Evolutionary conservation across 495 filamentous ascomycete genomes (phyloP).

Genomic region (Parachaetomium inaequale): DNA sequence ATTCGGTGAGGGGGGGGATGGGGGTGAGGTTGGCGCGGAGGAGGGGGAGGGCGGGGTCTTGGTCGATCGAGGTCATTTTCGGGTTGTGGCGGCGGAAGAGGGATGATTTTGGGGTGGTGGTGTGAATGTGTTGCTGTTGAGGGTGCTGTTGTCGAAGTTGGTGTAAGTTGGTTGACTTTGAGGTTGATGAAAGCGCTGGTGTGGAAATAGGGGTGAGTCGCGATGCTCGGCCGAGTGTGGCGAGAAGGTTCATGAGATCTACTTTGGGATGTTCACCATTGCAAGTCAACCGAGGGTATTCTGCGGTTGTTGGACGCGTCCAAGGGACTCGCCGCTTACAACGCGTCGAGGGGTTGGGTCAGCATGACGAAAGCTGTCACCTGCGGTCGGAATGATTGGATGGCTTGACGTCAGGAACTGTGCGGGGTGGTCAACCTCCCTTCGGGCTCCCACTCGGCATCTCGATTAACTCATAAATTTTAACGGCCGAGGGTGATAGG

Average conservation of each 20-base stretch:
- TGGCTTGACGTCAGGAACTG: conserved; percentile 3
- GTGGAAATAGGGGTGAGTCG: background rate
- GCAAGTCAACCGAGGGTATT: no score
- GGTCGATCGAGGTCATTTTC: conserved; percentile 10
- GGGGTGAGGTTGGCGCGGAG: conserved; percentile 12
- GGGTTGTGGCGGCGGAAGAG: background rate
- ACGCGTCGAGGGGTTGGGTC: background rate
- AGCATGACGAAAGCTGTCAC: background rate
- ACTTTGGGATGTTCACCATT: background rate
- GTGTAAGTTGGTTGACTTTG: background rate
- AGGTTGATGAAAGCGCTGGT: background rate
- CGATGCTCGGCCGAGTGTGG: background rate
- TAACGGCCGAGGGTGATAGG: no score
- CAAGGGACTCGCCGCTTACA: background rate
- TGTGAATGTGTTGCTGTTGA: background rate
- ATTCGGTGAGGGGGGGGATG: conserved; percentile 7
- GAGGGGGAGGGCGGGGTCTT: conserved; percentile 10
- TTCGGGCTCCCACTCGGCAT: background rate
- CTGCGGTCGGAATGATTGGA: background rate
- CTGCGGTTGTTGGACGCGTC: background rate
- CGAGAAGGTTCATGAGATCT: conserved; percentile 1
- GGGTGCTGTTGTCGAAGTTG: background rate
- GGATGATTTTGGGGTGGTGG: background rate
- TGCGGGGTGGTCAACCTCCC: background rate
- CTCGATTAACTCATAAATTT: background rate